Conservation (phyloP, 768 basidiomycete genomes). For the Suillus plorans region DNA sequence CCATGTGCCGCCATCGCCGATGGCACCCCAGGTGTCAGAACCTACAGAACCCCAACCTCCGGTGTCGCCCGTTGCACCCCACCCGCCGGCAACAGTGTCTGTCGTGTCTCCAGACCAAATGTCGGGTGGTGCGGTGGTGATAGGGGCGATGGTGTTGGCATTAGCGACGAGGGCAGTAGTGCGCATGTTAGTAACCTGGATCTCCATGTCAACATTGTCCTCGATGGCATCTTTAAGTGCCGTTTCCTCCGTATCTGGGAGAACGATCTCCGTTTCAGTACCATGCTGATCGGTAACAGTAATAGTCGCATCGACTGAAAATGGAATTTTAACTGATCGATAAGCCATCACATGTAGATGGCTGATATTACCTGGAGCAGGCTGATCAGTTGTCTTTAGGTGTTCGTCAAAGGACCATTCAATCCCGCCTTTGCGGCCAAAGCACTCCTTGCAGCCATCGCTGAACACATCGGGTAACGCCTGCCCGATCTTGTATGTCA, state of each 20-base stretch:
- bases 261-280: slow-evolving; percentile 12
- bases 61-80: slow-evolving; percentile 12
- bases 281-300: slow-evolving; percentile 20
- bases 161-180: neutral
- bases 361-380: slow-evolving; percentile 12
- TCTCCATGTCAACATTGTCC: slow-evolving; percentile 23
- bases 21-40: slow-evolving; percentile 12
- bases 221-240: slow-evolving; percentile 29
- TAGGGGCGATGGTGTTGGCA: neutral
- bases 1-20: neutral
- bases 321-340: slow-evolving; percentile 10
- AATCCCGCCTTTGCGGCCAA: slow-evolving; percentile 46
- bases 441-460: slow-evolving; percentile 46
- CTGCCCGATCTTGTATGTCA: slow-evolving; percentile 38
- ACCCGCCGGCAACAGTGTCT: slow-evolving; percentile 9
- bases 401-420: slow-evolving; percentile 28
- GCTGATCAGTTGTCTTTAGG: neutral
- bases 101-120: neutral
- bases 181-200: slow-evolving; percentile 10
- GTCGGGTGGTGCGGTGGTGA: slow-evolving; percentile 1
- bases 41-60: slow-evolving; percentile 7
- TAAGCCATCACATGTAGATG: neutral
- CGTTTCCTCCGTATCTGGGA: slow-evolving; percentile 24
- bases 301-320: slow-evolving; percentile 14
- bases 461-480: slow-evolving; percentile 47